Conservation (phyloP, 1,284 basidiomycete genomes). For the Boletus sp. region DNA sequence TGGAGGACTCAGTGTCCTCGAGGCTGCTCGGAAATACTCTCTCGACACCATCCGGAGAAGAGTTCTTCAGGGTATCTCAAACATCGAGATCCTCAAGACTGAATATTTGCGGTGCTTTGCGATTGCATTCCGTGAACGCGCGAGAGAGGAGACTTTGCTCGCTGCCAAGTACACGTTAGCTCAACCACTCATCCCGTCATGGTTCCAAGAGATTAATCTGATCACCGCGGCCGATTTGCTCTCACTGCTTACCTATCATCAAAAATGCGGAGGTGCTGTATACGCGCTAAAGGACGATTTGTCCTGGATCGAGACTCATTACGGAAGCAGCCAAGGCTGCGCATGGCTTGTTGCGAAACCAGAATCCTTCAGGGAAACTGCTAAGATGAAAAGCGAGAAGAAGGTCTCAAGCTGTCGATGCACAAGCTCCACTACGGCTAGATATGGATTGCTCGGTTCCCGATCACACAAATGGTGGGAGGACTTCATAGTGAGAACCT, state of each 20-base stretch:
- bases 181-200: neutral
- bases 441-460: neutral
- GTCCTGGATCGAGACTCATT: neutral
- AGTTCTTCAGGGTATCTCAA: no score
- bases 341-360: no score
- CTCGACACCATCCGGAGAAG: no score
- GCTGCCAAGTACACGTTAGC: neutral
- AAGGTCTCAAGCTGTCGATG: no score
- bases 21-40: no score
- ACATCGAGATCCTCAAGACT: no score
- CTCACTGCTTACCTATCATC: neutral
- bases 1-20: no score
- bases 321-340: neutral
- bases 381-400: no score
- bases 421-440: neutral
- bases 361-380: no score
- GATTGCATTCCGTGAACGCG: neutral
- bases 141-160: neutral
- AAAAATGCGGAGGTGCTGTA: neutral
- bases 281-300: neutral
- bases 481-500: neutral
- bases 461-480: conserved; percentile 15
- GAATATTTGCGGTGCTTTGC: no score
- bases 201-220: neutral
- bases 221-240: neutral